Base-by-base conservation (phyloP, 768 basidiomycete species). In the Pluteus cervinus region DNA sequence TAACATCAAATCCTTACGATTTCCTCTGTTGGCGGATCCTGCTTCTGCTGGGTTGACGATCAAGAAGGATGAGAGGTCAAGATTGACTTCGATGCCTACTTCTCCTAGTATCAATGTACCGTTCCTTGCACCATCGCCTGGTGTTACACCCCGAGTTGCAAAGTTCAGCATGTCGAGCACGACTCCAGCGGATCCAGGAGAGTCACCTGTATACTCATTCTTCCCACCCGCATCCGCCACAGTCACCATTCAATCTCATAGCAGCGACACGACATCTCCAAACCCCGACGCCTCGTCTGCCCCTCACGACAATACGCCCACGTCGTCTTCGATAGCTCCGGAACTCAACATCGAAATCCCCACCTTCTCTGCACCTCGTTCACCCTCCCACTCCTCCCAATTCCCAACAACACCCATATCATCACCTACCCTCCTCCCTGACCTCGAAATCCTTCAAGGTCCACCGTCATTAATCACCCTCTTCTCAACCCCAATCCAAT, bases 21-120 rank as follows among this genome's bases (percentile, higher is more conserved):
- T 74, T 29, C 68, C 68, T 16, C 55, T 63, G 32, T 56, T 70
- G 20, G 43, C 60, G 14, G 60, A 61, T n/a, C n/a, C n/a, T n/a
- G n/a, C n/a, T n/a, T n/a, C n/a, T n/a, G 37, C 37, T 40, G 7
- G 14, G 14, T 26, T 54, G 55, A 23, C 39, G 46, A 30, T 29
- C 35, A 25, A 37, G 45, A 33, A 43, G 40, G 18, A 35, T 21
- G 39, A 36, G 23, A 37, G 40, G 40, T 24, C 36, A 11, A 5
- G n/a, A 7, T 29, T 20, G 2, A 22, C 22, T 15, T 29, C 29
- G 10, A n/a, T n/a, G n/a, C n/a, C n/a, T n/a, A n/a, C n/a, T n/a
- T n/a, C n/a, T n/a, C n/a, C n/a, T n/a, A n/a, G n/a, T n/a, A n/a
- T n/a, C n/a, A n/a, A n/a, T n/a, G n/a, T n/a, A n/a, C n/a, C n/a